A percentile compares a stretch with the other conserved stretches of the same genome.
Conservation (phyloP, 768 basidiomycete species). For the Hygrophoropsis aurantiaca region DNA sequence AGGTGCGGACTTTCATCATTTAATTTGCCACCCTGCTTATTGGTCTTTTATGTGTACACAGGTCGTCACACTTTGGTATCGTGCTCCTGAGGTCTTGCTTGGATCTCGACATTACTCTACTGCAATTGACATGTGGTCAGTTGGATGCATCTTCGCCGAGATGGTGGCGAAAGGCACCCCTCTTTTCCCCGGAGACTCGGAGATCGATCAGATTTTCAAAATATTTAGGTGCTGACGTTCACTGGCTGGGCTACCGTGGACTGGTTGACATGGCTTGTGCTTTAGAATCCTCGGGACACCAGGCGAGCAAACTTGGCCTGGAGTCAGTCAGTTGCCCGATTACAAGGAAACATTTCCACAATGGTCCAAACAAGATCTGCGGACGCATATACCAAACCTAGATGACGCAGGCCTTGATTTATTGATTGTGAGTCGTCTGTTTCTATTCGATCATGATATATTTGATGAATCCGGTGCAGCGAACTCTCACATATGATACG, state of each 20-base stretch:
- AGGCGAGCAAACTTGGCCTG: conserved; percentile 88
- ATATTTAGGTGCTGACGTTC: conserved; percentile 78
- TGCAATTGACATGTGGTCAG: conserved; percentile 99
- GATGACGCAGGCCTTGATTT: conserved; percentile 82
- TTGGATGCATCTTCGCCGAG: conserved; percentile 97
- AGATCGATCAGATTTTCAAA: conserved; percentile 99
- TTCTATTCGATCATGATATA: background rate
- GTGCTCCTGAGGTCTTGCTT: conserved; percentile 94
- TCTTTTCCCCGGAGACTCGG: conserved; percentile 97
- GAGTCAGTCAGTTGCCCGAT: conserved; percentile 83
- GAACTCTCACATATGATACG: conserved; percentile 82
- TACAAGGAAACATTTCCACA: conserved; percentile 97
- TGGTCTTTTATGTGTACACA: conserved; percentile 32
- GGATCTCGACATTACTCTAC: conserved; percentile 97
- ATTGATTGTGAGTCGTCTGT: conserved; percentile 51
- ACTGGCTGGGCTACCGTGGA: background rate
- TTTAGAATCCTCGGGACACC: conserved; percentile 91
- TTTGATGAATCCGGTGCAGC: conserved; percentile 31
- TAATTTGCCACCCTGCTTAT: background rate
- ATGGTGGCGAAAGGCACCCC: conserved; percentile 93
- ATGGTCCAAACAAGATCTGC: conserved; percentile 81
- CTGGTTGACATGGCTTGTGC: conserved; percentile 3
- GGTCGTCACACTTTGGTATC: conserved; percentile 99
- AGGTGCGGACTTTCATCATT: conserved; percentile 47
- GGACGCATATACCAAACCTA: conserved; percentile 61